Conservation (phyloP, 352 stramenopile species). For the Globisporangium barbulae region DNA sequence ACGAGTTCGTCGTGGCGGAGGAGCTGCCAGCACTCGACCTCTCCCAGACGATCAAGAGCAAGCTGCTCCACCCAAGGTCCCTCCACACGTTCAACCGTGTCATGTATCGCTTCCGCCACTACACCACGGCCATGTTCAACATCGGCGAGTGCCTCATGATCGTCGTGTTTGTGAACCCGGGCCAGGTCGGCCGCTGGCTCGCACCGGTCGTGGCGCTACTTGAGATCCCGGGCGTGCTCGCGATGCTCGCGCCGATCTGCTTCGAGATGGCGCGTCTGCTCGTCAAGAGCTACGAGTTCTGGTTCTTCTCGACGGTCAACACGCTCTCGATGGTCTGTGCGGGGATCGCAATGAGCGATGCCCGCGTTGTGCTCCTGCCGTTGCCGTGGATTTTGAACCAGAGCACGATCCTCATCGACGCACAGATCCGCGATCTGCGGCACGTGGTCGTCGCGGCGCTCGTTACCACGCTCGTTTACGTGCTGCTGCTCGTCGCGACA, state of each 20-base stretch:
- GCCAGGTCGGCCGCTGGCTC: neutral
- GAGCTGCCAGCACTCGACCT: neutral
- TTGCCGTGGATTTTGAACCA: neutral
- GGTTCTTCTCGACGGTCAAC: neutral
- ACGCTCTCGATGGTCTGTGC: neutral
- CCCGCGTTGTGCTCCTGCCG: neutral
- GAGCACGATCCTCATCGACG: neutral
- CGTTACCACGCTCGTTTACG: neutral
- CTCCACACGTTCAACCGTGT: neutral
- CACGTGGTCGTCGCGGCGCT: neutral
- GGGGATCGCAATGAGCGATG: neutral
- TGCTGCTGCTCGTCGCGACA: neutral
- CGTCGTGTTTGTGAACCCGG: neutral
- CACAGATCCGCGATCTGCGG: neutral
- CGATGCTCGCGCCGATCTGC: neutral
- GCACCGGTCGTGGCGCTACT: neutral
- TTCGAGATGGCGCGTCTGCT: neutral
- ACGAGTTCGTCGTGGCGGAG: neutral
- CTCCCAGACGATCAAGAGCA: neutral
- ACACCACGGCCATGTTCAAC: neutral
- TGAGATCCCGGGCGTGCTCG: neutral
- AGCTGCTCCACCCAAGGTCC: neutral
- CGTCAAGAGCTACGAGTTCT: neutral
- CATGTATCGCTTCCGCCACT: neutral
- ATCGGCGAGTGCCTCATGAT: neutral